Evolutionary conservation across 352 stramenopile genomes (phyloP), one percentile per base, ranked within the genome.

Genomic region (Elongisporangium undulatum): DNA sequence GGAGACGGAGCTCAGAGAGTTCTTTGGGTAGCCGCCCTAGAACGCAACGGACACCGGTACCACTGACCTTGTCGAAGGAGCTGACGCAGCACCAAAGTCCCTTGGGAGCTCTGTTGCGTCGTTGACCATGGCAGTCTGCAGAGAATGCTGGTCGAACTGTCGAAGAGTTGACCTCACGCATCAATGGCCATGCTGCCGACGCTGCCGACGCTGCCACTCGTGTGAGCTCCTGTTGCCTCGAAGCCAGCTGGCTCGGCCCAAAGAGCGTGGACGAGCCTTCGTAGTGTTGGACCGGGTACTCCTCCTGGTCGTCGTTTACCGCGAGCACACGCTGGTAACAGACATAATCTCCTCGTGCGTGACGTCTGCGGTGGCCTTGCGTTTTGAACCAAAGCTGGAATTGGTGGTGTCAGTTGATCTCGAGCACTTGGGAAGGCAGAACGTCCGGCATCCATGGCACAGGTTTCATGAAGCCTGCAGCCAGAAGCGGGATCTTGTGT

Each of bases 261-360:
- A 90, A 90, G 13, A 87, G 66, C 12, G 82, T 91, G 6, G 77
- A 91, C 29, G 82, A 73, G 19, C 82, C 82, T 63, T 91, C 82
- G 58, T 91, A 91, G 57, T 89, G 57, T 63, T 91, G 81, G 7
- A 62, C 67, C 2, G 66, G n/a, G 60, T 90, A 91, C 52, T 91
- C 82, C 23, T 89, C 80, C 7, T 58, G 0, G 82, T 90, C 24
- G 79, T 85, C 51, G 86, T 61, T 56, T 91, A 91, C 26, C 71
- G 65, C 20, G 74, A 68, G 58, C 90, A 90, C 0, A 57, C 77
- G 62, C 90, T 90, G 39, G 61, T 82, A 56, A 85, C 61, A 4
- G 76, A 64, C 5, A 63, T 66, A 21, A 90, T 16, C 53, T 85
- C 79, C 4, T 86, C 73, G 57, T 87, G 64, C 13, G 45, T 72